phyloP scores from a whole-genome alignment of 306 rosid species.

The Malus domestica region DNA sequence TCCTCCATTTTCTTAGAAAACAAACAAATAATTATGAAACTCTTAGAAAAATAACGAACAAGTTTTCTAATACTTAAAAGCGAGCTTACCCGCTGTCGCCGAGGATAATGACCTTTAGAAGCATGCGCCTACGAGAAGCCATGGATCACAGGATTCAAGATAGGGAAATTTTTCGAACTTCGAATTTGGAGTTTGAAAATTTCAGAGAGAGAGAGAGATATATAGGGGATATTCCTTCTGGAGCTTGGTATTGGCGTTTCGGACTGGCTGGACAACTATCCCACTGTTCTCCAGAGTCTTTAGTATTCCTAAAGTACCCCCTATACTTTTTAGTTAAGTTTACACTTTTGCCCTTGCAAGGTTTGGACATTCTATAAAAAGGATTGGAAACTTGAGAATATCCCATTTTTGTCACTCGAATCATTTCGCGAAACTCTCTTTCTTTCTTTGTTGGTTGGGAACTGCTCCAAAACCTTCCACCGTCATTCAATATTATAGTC shows the following conservation, averaged over 20 bases:
- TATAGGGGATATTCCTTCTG: background rate
- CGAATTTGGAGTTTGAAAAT: background rate
- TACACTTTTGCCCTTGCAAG: background rate
- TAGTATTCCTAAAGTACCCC: background rate
- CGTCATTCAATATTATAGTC: fast-evolving
- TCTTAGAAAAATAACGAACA: background rate
- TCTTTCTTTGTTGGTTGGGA: background rate
- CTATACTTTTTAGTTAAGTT: background rate
- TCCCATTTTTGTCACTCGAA: background rate
- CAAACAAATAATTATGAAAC: background rate
- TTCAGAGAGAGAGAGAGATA: conserved; percentile 2
- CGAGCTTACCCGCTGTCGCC: conserved; percentile 90
- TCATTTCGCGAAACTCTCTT: background rate
- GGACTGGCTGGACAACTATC: background rate
- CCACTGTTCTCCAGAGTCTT: background rate
- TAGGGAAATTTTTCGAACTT: background rate
- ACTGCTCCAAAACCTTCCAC: fast-evolving
- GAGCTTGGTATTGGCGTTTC: background rate
- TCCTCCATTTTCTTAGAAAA: conserved; percentile 9
- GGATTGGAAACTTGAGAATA: background rate
- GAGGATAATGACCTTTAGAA: conserved; percentile 92
- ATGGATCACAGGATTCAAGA: conserved; percentile 26
- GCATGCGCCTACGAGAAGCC: conserved; percentile 99
- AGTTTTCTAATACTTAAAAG: background rate
- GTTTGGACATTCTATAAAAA: background rate